A percentile compares a stretch with the other conserved stretches of the same genome.
Conservation (phyloP, 192 early-diverging fungal species). For the Coemansia sp. region DNA sequence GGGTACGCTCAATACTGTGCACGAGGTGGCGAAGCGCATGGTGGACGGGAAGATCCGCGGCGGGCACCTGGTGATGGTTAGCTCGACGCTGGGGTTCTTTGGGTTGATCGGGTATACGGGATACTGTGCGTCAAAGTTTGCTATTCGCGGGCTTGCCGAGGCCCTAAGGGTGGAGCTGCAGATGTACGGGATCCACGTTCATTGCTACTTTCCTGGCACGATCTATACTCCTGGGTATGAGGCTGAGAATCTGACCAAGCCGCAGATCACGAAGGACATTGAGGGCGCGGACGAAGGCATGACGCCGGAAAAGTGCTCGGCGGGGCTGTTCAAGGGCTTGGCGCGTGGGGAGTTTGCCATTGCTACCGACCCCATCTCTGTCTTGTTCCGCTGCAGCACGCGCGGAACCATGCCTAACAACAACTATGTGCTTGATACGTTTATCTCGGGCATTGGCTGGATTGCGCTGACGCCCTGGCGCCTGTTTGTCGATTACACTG, state of each 20-base stretch:
- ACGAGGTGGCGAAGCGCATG: slow-evolving; percentile 66
- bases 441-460: slow-evolving; percentile 33
- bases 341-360: slow-evolving; percentile 45
- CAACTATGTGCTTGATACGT: slow-evolving; percentile 41
- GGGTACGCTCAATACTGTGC: slow-evolving; percentile 62
- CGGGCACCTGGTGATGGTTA: slow-evolving; percentile 68
- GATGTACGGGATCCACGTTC: slow-evolving; percentile 62
- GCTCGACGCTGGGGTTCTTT: slow-evolving; percentile 64
- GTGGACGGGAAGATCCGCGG: slow-evolving; percentile 51
- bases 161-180: slow-evolving; percentile 63
- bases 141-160: slow-evolving; percentile 71
- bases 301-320: slow-evolving; percentile 60
- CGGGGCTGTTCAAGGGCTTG: slow-evolving; percentile 36
- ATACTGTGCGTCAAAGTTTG: slow-evolving; percentile 72
- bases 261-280: slow-evolving; percentile 64
- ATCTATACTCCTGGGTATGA: slow-evolving; percentile 72
- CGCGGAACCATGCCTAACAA: slow-evolving; percentile 49
- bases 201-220: slow-evolving; percentile 71
- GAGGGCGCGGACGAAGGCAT: slow-evolving; percentile 63
- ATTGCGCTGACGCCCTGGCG: slow-evolving; percentile 45
- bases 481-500: slow-evolving; percentile 30
- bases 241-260: slow-evolving; percentile 71
- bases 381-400: slow-evolving; percentile 37
- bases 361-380: slow-evolving; percentile 35
- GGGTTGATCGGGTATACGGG: slow-evolving; percentile 67